Evolutionary conservation across 2,329 filamentous ascomycete genomes (phyloP), one percentile per base, ranked within the genome.

Genomic region (Cladophialophora carrionii): DNA sequence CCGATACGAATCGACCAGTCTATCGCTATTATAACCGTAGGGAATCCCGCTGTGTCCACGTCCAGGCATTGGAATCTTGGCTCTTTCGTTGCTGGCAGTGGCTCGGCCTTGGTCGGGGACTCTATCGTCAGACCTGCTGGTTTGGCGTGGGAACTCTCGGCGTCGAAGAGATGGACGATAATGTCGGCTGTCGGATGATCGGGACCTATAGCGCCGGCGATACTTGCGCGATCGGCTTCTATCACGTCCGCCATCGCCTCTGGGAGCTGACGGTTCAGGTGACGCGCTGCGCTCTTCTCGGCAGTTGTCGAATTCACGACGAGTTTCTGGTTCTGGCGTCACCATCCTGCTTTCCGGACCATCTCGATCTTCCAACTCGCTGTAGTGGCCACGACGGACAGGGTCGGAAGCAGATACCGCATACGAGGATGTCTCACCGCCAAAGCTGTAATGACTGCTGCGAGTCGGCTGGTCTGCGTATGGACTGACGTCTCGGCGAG

Each of bases 11-110:
- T 66, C 64, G 14, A 66, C 56, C 20, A 37, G 9, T 29, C 64
- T 41, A 12, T 46, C 9, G 37, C 17, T 26, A 46, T n/a, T 26
- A 24, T 70, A 70, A 41, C 68, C 63, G 56, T 61, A 70, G 31
- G 60, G 65, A n/a, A 63, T 56, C 12, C 60, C 61, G 54, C 63
- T 64, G 51, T 68, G 67, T 29, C 67, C 67, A 55, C 64, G 52
- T 17, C 61, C 64, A 52, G 24, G 62, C 48, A 24, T 26, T 46
- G 48, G 14, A 20, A 24, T 7, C 34, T 48, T 52, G 46, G 20
- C 26, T 55, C 26, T 31, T 57, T 37, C 8, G 4, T 24, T 5
- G 10, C 54, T 8, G 54, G 54, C 37, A n/a, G 14, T 7, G n/a
- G 14, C 37, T n/a, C 55, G 55, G 29, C 24, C 37, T 57, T 3